A percentile compares a stretch with the other conserved stretches of the same genome.
Conservation (phyloP, 2,329 filamentous ascomycete species). For the Fusarium tanahbumbuense region DNA sequence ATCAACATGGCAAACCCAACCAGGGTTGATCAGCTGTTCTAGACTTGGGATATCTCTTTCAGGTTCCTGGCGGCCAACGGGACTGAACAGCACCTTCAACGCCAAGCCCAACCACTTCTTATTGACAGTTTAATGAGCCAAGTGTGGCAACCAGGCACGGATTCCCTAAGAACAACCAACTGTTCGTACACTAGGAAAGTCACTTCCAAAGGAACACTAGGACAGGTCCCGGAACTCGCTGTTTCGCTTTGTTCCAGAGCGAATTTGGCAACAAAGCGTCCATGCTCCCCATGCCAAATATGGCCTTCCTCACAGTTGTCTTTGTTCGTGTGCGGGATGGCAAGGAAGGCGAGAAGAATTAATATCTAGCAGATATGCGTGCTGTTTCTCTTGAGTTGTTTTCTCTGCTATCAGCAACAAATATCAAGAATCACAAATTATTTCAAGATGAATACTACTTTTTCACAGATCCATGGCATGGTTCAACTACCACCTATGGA, state of each 20-base stretch:
- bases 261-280: slow-evolving; percentile 39
- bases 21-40: slow-evolving; percentile 19
- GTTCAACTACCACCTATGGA: slow-evolving; percentile 32
- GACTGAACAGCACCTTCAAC: slow-evolving; percentile 28
- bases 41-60: slow-evolving; percentile 18
- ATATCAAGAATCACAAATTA: slow-evolving; percentile 8
- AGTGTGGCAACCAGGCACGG: slow-evolving; percentile 36
- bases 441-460: slow-evolving; percentile 31
- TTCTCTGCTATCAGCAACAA: slow-evolving; percentile 4
- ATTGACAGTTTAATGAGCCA: slow-evolving; percentile 14
- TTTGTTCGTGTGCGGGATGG: slow-evolving; percentile 12
- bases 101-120: slow-evolving; percentile 16
- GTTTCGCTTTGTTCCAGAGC: slow-evolving; percentile 32
- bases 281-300: slow-evolving; percentile 14
- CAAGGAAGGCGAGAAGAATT: not conserved
- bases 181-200: slow-evolving; percentile 12
- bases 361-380: slow-evolving; percentile 32
- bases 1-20: slow-evolving; percentile 2
- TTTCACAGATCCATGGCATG: slow-evolving; percentile 21
- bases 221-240: slow-evolving; percentile 24
- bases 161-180: slow-evolving; percentile 28
- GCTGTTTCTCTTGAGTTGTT: not conserved
- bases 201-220: slow-evolving; percentile 12
- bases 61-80: slow-evolving; percentile 4
- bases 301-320: slow-evolving; percentile 18